Base-by-base conservation (phyloP, 257 asterid genomes). In the Nemophila menziesii region DNA sequence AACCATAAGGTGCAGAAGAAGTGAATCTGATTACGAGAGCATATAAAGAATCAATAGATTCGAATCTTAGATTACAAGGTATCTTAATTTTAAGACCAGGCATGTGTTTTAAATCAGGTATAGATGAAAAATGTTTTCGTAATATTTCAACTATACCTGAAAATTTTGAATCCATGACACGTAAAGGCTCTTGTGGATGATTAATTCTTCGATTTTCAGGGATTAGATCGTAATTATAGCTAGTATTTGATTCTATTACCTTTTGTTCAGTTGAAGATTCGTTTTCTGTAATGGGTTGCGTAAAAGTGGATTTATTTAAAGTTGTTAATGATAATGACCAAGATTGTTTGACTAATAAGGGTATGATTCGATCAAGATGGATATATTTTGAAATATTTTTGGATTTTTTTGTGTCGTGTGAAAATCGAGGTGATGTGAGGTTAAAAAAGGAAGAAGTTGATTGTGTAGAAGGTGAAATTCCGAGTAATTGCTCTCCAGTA, bases 131-230 rank as follows among this genome's bases (percentile, higher is more conserved):
- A 64, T 89, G 92, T 63, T 65, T 74, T 64, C 95, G 71, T 56
- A 89, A 66, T 44, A 68, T 67, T 20, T 60, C 64, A 36, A 84
- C 75, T 16, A 83, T 66, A 63, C 72, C 78, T 8, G 93, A 80
- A 67, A 73, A 56, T 64, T 80, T 89, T 39, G 95, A 78, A 66
- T 89, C 95, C 93, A 78, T 80, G 47, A 89, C 90, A 2, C 92
- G 80, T 48, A 89, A 66, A 52, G 90, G 97, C 74, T 63, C 79
- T 23, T 59, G 73, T 20, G 47, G 76, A 23, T 52, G 83, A 65
- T 55, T 63, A 69, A 42, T 66, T 24, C 37, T 44, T 41, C 60
- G 74, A 29, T 48, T 55, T 49, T 69, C 77, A 39, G 72, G 40
- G 49, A 69, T 54, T 55, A 58, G 22, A 33, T 60, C 58, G n/a